Base-by-base conservation (phyloP, 2,329 filamentous ascomycete species). In the Fusarium domesticum region DNA sequence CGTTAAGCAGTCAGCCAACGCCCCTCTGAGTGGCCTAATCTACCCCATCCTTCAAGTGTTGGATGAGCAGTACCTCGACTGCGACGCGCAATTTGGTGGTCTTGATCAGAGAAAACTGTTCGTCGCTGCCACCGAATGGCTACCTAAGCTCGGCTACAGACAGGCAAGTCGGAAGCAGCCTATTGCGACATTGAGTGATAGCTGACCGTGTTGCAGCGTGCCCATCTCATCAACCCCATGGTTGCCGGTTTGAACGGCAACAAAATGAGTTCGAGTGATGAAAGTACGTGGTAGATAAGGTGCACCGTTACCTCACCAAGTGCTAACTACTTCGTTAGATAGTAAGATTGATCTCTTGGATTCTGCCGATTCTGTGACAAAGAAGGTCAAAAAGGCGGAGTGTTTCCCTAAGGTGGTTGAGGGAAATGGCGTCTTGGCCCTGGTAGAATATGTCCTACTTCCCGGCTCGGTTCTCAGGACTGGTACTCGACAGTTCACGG, bases 261-360 rank as follows among this genome's bases (percentile, higher is more conserved):
- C 51, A 96, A 96, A 75, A 96, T 96, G 89, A 85, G 80, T 61
- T 79, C 84, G n/a, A 85, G 81, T 59, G 81, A 85, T 47, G 70
- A 81, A 47, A 85, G 88, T 72, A 62, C 20, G 43, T 33, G 18
- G 14, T 8, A 6, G 2, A 7, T 14, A 12, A 1, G n/a, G 30
- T 3, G 23, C 23, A 5, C 4, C 18, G 19, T 5, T 3, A 14
- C 8, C 23, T 14, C 1, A 18, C 2, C 6, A n/a, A 33, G 3
- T n/a, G n/a, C 4, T 7, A 7, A 19, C 32, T 6, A 40, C 35
- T 46, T 33, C 41, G 10, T 69, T 71, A 58, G 85, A 91, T 67
- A 88, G 83, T 62, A 96, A 96, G 71, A 95, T 97, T 54, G 93
- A 97, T 63, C 76, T 97, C n/a, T 79, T 97, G 15, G 93, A 97